Percentiles rank a stretch among this genome's conserved stretches.
These are phyloP conservation scores for Carex sylvatica DNA, from an alignment of 202 grass and related monocot species.

Conservation along the genomic window DNA sequence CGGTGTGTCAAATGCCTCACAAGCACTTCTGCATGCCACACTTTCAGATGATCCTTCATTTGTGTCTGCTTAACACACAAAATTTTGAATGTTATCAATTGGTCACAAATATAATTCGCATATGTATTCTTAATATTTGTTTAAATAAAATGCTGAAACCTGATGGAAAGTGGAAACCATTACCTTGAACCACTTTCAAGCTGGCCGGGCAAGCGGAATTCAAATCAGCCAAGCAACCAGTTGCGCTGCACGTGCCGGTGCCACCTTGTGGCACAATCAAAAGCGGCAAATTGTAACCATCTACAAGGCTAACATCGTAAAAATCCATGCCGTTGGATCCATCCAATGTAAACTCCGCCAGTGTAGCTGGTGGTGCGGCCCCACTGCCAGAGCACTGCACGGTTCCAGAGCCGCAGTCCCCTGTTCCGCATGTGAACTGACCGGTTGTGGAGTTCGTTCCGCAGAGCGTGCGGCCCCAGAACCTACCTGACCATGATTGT, in stretches of 20 bases:
- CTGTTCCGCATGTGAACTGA: conserved; percentile 63
- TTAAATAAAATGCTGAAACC: not conserved
- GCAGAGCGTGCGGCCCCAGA: conserved; percentile 88
- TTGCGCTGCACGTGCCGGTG: conserved; percentile 55
- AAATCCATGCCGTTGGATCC: conserved; percentile 66
- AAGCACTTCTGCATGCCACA: conserved; percentile 81
- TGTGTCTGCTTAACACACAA: not conserved
- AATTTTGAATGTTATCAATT: not conserved
- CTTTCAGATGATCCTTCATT: conserved; percentile 7
- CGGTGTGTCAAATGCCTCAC: conserved; percentile 72
- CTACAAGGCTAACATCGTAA: conserved; percentile 91
- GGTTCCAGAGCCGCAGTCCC: conserved; percentile 56
- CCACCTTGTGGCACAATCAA: conserved; percentile 54
- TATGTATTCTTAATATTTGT: not conserved
- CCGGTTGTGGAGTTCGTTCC: conserved; percentile 40
- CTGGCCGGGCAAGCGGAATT: conserved; percentile 70
- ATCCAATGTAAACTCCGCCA: conserved; percentile 76
- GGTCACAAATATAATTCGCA: not conserved
- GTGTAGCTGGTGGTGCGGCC: conserved; percentile 55
- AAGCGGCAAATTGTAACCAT: conserved; percentile 79
- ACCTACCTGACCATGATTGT: conserved; percentile 67
- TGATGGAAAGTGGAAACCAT: not conserved
- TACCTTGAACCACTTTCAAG: conserved; percentile 44
- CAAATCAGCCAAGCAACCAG: conserved; percentile 71
- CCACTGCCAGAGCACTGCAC: conserved; percentile 59